These are phyloP conservation scores for Gossypium sturtianum DNA, from an alignment of 345 rosid species.

Conservation along the genomic window DNA sequence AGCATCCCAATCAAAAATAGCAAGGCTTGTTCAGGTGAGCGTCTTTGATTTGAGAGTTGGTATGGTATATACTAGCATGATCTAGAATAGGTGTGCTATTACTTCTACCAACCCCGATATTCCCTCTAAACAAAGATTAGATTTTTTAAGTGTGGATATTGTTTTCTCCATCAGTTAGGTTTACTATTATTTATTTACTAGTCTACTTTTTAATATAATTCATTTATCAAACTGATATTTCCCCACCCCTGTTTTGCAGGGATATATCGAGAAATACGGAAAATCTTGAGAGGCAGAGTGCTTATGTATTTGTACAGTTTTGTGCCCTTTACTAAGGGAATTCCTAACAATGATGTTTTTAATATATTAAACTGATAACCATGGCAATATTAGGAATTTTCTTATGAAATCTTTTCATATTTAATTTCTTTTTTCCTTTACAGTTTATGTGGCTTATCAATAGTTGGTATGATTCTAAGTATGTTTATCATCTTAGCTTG, in stretches of 20 bases:
- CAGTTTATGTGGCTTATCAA: not conserved
- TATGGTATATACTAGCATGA: not conserved
- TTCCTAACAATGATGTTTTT: conserved; percentile 7
- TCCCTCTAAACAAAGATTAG: not conserved
- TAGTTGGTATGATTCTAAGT: not conserved
- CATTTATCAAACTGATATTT: not conserved
- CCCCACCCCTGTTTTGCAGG: conserved; percentile 46
- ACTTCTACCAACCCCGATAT: not conserved
- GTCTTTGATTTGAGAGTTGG: conserved; percentile 14
- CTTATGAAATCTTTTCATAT: conserved; percentile 5
- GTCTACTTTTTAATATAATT: not conserved
- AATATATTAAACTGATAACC: conserved; percentile 18
- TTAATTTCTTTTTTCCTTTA: conserved; percentile 6
- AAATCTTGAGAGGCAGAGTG: conserved; percentile 45
- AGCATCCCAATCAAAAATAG: conserved; percentile 44
- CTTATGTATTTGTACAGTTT: conserved; percentile 12
- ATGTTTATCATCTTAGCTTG: not conserved
- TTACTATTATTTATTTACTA: not conserved
- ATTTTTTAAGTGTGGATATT: not conserved
- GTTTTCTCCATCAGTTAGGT: not conserved
- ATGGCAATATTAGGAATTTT: conserved; percentile 18
- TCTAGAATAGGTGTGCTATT: conserved; percentile 4
- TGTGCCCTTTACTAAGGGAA: not conserved
- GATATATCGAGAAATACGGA: conserved; percentile 56
- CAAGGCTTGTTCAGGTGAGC: conserved; percentile 82